A percentile compares a stretch with the other conserved stretches of the same genome.
Conservation (phyloP, 78 protist species). For the Cavenderia fasciculata region DNA sequence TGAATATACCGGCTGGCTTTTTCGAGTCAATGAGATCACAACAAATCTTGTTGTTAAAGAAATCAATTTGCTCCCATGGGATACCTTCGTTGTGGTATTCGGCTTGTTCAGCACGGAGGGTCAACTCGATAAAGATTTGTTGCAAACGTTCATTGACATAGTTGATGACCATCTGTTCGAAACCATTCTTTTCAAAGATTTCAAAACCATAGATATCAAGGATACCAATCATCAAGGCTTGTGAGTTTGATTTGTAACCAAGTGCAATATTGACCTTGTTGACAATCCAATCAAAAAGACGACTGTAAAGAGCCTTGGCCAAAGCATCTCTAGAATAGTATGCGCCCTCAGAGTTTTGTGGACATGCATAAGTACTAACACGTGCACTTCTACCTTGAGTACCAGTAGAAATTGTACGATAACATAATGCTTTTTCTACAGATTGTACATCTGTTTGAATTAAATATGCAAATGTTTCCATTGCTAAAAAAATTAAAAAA, state of each 20-base stretch:
- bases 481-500: neutral
- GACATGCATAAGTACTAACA: slow-evolving; percentile 79
- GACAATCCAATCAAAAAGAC: slow-evolving; percentile 94
- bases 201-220: slow-evolving; percentile 98
- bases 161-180: slow-evolving; percentile 97
- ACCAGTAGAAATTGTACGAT: slow-evolving; percentile 80
- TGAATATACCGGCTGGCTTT: slow-evolving; percentile 80
- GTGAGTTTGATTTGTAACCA: slow-evolving; percentile 32
- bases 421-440: slow-evolving; percentile 61
- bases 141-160: slow-evolving; percentile 97
- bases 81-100: slow-evolving; percentile 94
- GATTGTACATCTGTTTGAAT: slow-evolving; percentile 76
- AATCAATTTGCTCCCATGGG: slow-evolving; percentile 88
- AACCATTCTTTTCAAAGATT: slow-evolving; percentile 92
- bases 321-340: slow-evolving; percentile 89
- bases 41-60: slow-evolving; percentile 90
- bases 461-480: slow-evolving; percentile 78
- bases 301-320: slow-evolving; percentile 94
- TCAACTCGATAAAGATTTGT: slow-evolving; percentile 95
- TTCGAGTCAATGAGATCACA: slow-evolving; percentile 88
- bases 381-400: slow-evolving; percentile 82
- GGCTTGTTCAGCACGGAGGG: slow-evolving; percentile 93
- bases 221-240: slow-evolving; percentile 84
- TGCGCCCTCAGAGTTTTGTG: slow-evolving; percentile 84
- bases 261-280: slow-evolving; percentile 83